Base-by-base conservation (phyloP, 2,329 filamentous ascomycete species). In the Shiraia bambusicola region DNA sequence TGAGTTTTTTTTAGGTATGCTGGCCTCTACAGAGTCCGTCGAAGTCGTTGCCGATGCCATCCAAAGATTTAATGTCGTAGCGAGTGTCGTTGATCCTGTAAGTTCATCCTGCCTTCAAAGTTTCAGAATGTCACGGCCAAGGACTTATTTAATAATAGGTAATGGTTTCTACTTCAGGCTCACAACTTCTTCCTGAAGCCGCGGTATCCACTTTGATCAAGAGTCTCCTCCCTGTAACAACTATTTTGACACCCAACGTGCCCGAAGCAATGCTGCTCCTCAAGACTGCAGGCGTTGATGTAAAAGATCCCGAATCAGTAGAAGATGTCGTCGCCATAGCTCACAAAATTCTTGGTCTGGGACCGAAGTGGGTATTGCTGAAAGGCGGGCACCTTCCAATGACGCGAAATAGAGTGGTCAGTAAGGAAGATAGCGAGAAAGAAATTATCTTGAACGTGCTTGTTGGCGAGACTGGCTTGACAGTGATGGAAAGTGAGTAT, bases 371-470 rank as follows among this genome's bases (percentile, higher is more conserved):
- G 72, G 86, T 96, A 22, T 77, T 97, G 8, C 75, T 96, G 44
- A 97, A 97, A 69, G 92, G 92, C 29, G 92, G 92, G 0, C 93
- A 97, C 70, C 69, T 86, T n/a, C 90, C 92, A 1, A 79, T 97
- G 50, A 83, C 77, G 4, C 76, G 73, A 35, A 79, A 85, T 34
- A 75, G 82, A 15, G 75, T 73, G 5, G 77, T 79, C 0, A 84
- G 88, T 0, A 73, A 70, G 31, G 71, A 66, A 1, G 74, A 81
- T 1, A 75, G 76, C 6, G 82, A 91, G 36, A 80, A 74, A 35
- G 72, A 82, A 17, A 58, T 86, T 2, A 82, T 96, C 1, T 77
- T 94, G 19, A 88, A 97, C 61, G 77, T 96, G 3, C 76, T 95
- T 4, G 81, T 82, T 30, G 86, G 88, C 6, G 76, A 76, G 0